These are phyloP conservation scores for Colletotrichum euphorbiae DNA, from an alignment of 2,329 filamentous ascomycete genomes.

Conservation along the genomic window DNA sequence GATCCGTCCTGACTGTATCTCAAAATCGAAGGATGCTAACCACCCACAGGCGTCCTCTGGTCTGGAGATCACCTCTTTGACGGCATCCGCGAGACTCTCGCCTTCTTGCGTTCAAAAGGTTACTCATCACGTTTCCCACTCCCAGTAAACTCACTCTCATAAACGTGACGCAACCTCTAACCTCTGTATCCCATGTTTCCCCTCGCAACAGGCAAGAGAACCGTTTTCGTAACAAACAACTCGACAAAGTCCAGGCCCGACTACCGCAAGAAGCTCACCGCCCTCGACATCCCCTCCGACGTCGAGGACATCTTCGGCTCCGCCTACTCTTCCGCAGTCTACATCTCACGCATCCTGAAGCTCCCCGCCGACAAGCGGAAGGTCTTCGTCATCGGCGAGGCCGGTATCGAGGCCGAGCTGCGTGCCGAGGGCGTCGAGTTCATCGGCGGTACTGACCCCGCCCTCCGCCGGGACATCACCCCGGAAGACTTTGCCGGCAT, in stretches of 20 bases:
- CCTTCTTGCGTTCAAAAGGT: conserved; percentile 86
- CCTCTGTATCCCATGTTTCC: conserved; percentile 8
- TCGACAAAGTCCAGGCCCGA: conserved; percentile 94
- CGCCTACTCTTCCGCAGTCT: conserved; percentile 93
- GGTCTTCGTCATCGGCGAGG: conserved; percentile 93
- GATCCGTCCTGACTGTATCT: conserved; percentile 28
- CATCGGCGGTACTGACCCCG: conserved; percentile 87
- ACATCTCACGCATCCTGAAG: conserved; percentile 92
- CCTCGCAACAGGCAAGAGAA: conserved; percentile 76
- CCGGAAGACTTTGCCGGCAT: conserved; percentile 84
- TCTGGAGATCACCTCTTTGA: conserved; percentile 92
- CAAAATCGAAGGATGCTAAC: conserved; percentile 13
- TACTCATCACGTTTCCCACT: conserved; percentile 41
- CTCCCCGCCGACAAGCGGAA: conserved; percentile 85
- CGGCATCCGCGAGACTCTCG: conserved; percentile 85
- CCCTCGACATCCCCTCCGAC: conserved; percentile 81
- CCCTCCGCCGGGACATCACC: conserved; percentile 80
- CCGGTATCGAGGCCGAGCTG: conserved; percentile 91
- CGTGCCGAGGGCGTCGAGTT: conserved; percentile 81
- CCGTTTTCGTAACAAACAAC: conserved; percentile 98
- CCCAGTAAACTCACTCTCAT: conserved; percentile 3
- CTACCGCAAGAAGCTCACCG: conserved; percentile 91
- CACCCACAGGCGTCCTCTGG: conserved; percentile 85
- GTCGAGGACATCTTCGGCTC: conserved; percentile 96
- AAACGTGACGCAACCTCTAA: conserved; percentile 1